These are phyloP conservation scores for Ormosia semicastrata DNA, from an alignment of 306 rosid species.

Conservation along the genomic window DNA sequence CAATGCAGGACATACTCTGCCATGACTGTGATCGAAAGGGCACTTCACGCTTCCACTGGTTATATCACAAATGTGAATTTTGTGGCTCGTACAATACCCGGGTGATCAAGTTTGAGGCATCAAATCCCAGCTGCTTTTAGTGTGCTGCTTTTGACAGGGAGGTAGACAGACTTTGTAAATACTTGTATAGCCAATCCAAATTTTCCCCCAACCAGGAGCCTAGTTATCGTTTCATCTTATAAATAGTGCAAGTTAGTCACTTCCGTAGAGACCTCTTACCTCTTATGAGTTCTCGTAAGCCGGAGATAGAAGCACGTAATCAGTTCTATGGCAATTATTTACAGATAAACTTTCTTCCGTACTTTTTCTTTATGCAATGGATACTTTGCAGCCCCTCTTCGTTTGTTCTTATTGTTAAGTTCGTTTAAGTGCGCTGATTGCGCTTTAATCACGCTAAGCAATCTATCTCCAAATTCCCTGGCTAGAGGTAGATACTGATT, in stretches of 20 bases:
- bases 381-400: not conserved
- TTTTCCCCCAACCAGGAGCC: constrained; percentile 41
- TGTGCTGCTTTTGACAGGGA: constrained; percentile 18
- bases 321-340: constrained; percentile 26
- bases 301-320: constrained; percentile 4
- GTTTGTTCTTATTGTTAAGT: not conserved
- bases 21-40: constrained; percentile 89
- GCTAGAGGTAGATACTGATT: not conserved
- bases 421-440: not conserved
- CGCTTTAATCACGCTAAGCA: not conserved
- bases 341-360: constrained; percentile 26
- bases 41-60: constrained; percentile 83
- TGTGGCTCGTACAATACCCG: constrained; percentile 97
- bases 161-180: constrained; percentile 60
- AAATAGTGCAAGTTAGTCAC: constrained; percentile 10
- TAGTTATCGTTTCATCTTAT: constrained; percentile 27
- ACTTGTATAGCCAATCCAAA: constrained; percentile 54
- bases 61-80: constrained; percentile 81
- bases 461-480: not conserved
- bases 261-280: constrained; percentile 28
- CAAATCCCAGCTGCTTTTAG: constrained; percentile 51
- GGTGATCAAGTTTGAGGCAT: constrained; percentile 66
- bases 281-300: constrained; percentile 11
- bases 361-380: not conserved
- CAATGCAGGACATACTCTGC: constrained; percentile 86